phyloP scores from a whole-genome alignment of 305 asterid genomes.

The Fraxinus albicans region DNA sequence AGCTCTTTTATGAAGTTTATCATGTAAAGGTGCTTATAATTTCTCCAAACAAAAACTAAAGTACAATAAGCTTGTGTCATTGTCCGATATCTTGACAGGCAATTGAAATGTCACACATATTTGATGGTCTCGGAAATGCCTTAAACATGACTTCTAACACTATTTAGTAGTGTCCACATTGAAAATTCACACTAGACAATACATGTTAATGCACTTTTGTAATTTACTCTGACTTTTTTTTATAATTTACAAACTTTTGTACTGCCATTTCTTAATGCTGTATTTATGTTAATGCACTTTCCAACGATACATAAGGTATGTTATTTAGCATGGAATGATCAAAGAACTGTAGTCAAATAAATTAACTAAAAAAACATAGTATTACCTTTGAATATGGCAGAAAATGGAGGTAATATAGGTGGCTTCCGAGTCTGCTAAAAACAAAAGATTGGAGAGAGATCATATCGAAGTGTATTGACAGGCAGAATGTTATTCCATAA shows the following conservation, averaged over 20 bases:
- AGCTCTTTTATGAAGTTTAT: too few species aligned
- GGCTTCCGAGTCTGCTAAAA: constrained; percentile 76
- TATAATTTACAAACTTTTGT: too few species aligned
- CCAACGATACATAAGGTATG: background rate
- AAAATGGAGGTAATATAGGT: constrained; percentile 87
- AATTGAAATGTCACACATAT: background rate
- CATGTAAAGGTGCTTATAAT: too few species aligned
- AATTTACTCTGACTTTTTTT: too few species aligned
- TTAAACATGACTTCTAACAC: background rate
- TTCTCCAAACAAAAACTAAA: too few species aligned
- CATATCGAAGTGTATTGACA: constrained; percentile 16
- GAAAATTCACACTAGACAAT: too few species aligned
- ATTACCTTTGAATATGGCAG: constrained; percentile 72
- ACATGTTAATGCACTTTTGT: too few species aligned
- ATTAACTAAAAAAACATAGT: background rate
- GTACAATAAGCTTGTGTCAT: too few species aligned
- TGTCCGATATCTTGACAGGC: background rate
- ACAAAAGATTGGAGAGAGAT: constrained; percentile 12
- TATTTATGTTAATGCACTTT: too few species aligned
- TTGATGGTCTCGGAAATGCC: background rate
- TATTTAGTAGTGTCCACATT: too few species aligned
- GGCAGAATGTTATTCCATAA: background rate
- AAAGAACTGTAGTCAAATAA: background rate
- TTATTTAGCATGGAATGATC: background rate
- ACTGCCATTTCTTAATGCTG: too few species aligned